Conservation (phyloP, 139 green algal genomes). For the Chlorella sp. region DNA sequence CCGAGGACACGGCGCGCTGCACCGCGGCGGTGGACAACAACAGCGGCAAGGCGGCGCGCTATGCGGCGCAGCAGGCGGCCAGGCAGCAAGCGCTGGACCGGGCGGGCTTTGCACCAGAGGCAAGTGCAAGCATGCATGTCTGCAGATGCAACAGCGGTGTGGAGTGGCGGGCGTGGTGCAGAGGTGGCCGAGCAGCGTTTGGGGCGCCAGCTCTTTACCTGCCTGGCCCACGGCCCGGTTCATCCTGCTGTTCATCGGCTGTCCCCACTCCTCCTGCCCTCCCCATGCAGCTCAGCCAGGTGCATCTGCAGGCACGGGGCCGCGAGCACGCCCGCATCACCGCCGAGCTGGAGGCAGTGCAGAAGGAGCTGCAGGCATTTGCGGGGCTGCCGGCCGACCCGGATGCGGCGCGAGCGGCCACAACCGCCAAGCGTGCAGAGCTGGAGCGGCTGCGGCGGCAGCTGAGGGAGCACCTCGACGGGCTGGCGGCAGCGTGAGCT, state of each 20-base stretch:
- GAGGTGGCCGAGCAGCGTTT: no score
- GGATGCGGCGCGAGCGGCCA: background rate
- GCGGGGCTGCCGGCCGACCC: constrained; percentile 1
- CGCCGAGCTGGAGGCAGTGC: background rate
- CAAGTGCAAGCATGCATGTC: background rate
- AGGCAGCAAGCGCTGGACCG: background rate
- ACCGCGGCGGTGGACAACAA: background rate
- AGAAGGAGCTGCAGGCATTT: constrained; percentile 1
- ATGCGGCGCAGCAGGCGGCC: background rate
- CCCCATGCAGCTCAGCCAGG: constrained; percentile 8
- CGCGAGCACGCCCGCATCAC: background rate
- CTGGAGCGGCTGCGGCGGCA: constrained; percentile 19
- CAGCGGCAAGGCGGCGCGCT: background rate
- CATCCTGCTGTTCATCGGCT: no score
- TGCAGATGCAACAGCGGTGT: background rate
- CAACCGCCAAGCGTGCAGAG: background rate
- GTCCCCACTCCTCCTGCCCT: background rate
- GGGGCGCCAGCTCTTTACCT: no score
- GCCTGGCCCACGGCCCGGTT: no score
- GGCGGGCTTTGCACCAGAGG: background rate
- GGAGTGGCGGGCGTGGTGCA: background rate
- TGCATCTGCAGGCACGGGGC: background rate
- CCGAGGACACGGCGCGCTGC: background rate
- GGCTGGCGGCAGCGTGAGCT: background rate
- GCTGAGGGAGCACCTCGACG: constrained; percentile 17